Conservation (phyloP, 148 eudicot genomes). For the Rhododendron molle region DNA sequence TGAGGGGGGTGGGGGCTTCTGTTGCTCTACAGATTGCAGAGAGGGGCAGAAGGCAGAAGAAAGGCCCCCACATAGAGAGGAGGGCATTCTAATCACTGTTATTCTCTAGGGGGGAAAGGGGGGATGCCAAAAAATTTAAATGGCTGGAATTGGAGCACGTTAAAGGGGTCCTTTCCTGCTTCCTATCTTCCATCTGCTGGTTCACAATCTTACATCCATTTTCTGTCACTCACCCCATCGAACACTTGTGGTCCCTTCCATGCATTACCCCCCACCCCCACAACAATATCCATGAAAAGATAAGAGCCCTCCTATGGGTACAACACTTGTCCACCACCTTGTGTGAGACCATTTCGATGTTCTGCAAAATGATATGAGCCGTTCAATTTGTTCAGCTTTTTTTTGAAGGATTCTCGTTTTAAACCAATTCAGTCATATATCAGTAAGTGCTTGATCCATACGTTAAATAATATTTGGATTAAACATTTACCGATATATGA, state of each 20-base stretch:
- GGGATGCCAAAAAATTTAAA: constrained; percentile 21
- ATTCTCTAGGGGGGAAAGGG: constrained; percentile 15
- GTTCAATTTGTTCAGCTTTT: too few relatives aligned
- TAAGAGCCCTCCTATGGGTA: too few relatives aligned
- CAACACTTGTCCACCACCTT: too few relatives aligned
- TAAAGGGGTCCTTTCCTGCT: neutral
- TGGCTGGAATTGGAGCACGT: constrained; percentile 15
- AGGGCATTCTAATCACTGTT: neutral
- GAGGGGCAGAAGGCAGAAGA: constrained; percentile 16
- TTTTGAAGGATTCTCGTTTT: too few relatives aligned
- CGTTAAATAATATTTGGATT: too few relatives aligned
- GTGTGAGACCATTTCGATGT: too few relatives aligned
- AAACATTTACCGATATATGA: too few relatives aligned
- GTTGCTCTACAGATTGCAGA: constrained; percentile 19
- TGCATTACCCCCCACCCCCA: neutral
- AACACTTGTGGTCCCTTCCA: constrained; percentile 9
- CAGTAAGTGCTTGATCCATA: too few relatives aligned
- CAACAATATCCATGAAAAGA: neutral
- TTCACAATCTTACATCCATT: constrained; percentile 1
- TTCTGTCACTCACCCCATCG: neutral
- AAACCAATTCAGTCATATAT: too few relatives aligned
- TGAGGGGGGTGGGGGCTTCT: neutral
- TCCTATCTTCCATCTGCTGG: constrained; percentile 14
- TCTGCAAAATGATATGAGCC: rapidly evolving
- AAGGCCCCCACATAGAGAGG: constrained; percentile 20